Base-by-base conservation (phyloP, 2,329 filamentous ascomycete species). In the Colletotrichum siamense region DNA sequence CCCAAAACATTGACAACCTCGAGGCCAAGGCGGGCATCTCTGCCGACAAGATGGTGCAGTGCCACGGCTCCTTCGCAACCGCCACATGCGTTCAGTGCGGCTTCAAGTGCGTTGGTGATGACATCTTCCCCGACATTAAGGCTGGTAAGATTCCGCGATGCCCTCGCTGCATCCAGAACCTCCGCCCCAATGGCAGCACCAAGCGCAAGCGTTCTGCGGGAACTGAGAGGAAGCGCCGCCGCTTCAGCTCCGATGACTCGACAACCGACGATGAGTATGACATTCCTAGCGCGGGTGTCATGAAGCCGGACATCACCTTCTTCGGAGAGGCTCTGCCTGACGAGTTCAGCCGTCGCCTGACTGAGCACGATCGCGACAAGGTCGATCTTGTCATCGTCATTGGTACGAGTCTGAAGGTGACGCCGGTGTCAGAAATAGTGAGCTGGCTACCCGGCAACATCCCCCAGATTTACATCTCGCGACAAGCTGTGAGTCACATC, bases 221-320 rank as follows among this genome's bases (percentile, higher is more conserved):
- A 26, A 81, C 81, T 3, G 87, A 87, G 18, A 82, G 26, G 79
- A 84, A 86, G 79, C 84, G 86, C 44, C 83, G 86, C 36, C 82
- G 86, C 26, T 84, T 86, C 75, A 81, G 80, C 69, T 77, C 64
- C 55, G 83, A 81, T 73, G 86, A 85, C 74, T 85, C 82, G 61
- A 86, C 82, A 52, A 84, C 89, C 16, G 88, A 89, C 69, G 86
- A 87, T 32, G 87, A 89, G 55, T 89, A 87, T 78, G 85, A 87
- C 77, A 91, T 94, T 52, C 92, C 92, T 3, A 88, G 90, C 64
- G 91, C 92, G 4, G 95, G 95, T 73, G 92, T 98, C 82, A 98
- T 98, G 95, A 98, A 95, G 89, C 97, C 97, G 10, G 96, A 99
- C 86, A 99, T 99, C 82, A 99, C 95, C 63, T 99, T 99, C 88